phyloP scores from a whole-genome alignment of 2,329 filamentous ascomycete species.

The Epichloe glyceriae region DNA sequence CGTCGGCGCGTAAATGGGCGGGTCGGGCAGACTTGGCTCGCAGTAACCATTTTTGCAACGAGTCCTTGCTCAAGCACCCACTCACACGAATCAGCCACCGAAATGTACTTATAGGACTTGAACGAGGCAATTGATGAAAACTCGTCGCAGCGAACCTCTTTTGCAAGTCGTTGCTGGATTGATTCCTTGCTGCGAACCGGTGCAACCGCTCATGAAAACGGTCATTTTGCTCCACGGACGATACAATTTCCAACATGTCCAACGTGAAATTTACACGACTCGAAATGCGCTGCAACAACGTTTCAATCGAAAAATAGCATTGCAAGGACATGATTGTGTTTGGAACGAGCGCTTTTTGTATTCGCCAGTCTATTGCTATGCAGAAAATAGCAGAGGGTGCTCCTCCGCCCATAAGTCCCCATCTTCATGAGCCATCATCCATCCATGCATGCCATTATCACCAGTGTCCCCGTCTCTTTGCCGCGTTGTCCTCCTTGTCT shows the following conservation, averaged over 20 bases:
- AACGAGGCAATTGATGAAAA: too few relatives aligned
- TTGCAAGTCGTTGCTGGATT: too few relatives aligned
- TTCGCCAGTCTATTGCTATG: constrained; percentile 5
- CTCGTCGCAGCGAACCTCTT: too few relatives aligned
- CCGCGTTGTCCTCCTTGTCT: neutral
- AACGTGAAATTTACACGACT: too few relatives aligned
- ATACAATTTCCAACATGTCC: too few relatives aligned
- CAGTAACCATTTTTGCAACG: too few relatives aligned
- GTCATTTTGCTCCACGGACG: too few relatives aligned
- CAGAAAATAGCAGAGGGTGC: neutral
- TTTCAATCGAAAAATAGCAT: neutral
- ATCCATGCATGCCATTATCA: neutral
- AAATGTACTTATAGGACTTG: too few relatives aligned
- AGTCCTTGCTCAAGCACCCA: too few relatives aligned
- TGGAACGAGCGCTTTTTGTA: constrained; percentile 4
- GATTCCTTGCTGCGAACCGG: too few relatives aligned
- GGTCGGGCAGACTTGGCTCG: neutral
- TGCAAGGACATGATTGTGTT: neutral
- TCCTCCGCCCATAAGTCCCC: neutral
- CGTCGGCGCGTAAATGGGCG: neutral
- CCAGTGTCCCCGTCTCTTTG: neutral
- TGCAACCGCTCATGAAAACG: too few relatives aligned
- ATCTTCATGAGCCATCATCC: neutral
- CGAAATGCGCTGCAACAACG: neutral
- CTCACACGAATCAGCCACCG: too few relatives aligned